A percentile compares a stretch with the other conserved stretches of the same genome.
Conservation (phyloP, 805 yeast genomes). For the Saccharomycopsis oosterbeekiorum region DNA sequence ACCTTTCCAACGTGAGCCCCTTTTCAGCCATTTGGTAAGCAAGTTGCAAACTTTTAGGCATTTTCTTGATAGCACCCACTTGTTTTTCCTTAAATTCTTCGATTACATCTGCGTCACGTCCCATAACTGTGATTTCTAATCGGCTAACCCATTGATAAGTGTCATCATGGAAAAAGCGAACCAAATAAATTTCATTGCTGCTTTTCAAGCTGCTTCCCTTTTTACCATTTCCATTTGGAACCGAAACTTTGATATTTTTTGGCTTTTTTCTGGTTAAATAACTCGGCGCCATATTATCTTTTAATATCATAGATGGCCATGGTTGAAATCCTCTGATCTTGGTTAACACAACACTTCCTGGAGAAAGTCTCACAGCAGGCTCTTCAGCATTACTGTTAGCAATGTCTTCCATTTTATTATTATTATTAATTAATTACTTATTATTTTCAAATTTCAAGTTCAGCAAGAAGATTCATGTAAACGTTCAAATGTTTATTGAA, state of each 20-base stretch:
- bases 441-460: too few relatives aligned
- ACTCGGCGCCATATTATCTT: conserved; percentile 49
- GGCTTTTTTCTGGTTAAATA: conserved; percentile 43
- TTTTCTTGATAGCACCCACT: conserved; percentile 25
- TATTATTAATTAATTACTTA: too few relatives aligned
- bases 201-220: conserved; percentile 9
- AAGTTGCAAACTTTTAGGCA: conserved; percentile 34
- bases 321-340: conserved; percentile 82
- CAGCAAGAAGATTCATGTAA: too few relatives aligned
- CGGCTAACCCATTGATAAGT: conserved; percentile 58
- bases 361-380: conserved; percentile 24
- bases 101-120: conserved; percentile 31
- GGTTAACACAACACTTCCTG: conserved; percentile 57
- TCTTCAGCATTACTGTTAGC: conserved; percentile 1
- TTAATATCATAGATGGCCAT: conserved; percentile 84
- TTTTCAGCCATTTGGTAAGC: conserved; percentile 49
- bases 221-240: conserved; percentile 19
- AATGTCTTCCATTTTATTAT: background rate
- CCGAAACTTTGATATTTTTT: conserved; percentile 27
- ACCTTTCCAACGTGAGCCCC: conserved; percentile 39
- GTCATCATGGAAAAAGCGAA: conserved; percentile 63
- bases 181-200: conserved; percentile 25
- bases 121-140: conserved; percentile 40
- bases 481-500: too few relatives aligned
- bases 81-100: conserved; percentile 25